Evolutionary conservation across 768 basidiomycete genomes (phyloP).

Genomic region (Panaeolus cyanescens): DNA sequence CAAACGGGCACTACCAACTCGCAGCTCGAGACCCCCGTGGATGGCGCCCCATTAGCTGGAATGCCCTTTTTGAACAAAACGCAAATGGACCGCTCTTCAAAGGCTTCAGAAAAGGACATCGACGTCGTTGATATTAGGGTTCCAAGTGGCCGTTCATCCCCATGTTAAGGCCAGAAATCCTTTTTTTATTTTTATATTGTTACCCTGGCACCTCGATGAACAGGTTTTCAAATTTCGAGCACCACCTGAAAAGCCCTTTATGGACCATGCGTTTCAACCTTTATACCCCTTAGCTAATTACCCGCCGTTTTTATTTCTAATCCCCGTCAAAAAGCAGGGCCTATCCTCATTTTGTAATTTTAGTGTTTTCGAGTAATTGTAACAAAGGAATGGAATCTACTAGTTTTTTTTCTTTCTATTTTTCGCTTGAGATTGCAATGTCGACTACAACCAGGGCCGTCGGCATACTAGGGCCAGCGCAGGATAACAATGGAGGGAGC

Average conservation of each 20-base stretch:
- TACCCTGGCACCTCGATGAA: too few relatives aligned
- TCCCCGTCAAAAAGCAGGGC: too few relatives aligned
- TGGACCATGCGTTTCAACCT: not conserved
- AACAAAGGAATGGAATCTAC: not conserved
- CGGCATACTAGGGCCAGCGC: too few relatives aligned
- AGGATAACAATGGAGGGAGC: too few relatives aligned
- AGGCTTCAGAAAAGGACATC: not conserved
- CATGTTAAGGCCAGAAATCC: not conserved
- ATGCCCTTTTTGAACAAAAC: not conserved
- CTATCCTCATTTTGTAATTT: too few relatives aligned
- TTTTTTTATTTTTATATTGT: too few relatives aligned
- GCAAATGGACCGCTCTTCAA: not conserved
- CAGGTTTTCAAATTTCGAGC: too few relatives aligned
- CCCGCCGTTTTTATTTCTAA: not conserved
- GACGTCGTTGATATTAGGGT: not conserved
- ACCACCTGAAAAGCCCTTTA: not conserved
- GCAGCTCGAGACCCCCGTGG: constrained; percentile 11
- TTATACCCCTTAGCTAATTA: not conserved
- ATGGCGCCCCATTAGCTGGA: constrained; percentile 5
- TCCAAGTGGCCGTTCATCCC: not conserved
- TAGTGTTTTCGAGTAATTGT: not conserved
- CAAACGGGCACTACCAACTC: constrained; percentile 3
- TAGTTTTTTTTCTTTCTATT: too few relatives aligned
- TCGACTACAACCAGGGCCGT: too few relatives aligned
- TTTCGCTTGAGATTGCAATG: too few relatives aligned